Conservation (phyloP, 176 grass and related monocot species). For the Alloteropsis semialata region DNA sequence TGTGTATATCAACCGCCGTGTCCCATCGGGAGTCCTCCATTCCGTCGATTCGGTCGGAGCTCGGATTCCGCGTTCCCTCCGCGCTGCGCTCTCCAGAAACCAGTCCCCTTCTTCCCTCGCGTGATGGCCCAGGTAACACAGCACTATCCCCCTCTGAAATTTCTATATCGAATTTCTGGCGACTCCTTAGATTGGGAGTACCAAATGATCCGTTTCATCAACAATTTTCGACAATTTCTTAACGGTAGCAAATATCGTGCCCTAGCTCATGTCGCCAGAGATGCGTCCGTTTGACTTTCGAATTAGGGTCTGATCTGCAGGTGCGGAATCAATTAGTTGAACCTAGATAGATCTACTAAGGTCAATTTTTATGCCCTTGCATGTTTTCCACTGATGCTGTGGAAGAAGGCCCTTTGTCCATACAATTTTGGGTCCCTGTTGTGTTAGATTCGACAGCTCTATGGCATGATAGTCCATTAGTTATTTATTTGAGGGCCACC, state of each 20-base stretch:
- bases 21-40: neutral
- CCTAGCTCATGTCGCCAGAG: neutral
- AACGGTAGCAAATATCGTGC: neutral
- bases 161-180: neutral
- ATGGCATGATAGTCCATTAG: neutral
- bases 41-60: neutral
- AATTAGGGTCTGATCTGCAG: neutral
- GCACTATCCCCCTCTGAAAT: neutral
- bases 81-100: neutral
- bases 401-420: neutral
- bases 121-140: neutral
- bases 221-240: neutral
- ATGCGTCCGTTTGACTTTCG: neutral
- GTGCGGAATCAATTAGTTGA: neutral
- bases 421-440: neutral
- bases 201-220: neutral
- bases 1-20: neutral
- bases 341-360: neutral
- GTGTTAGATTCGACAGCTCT: neutral
- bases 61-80: neutral
- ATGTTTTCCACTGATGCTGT: neutral
- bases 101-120: neutral
- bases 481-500: neutral
- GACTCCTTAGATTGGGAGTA: neutral
- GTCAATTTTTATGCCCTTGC: neutral